A percentile compares a stretch with the other conserved stretches of the same genome.
Conservation (phyloP, 805 yeast species). For the Suhomyces xylopsoci region DNA sequence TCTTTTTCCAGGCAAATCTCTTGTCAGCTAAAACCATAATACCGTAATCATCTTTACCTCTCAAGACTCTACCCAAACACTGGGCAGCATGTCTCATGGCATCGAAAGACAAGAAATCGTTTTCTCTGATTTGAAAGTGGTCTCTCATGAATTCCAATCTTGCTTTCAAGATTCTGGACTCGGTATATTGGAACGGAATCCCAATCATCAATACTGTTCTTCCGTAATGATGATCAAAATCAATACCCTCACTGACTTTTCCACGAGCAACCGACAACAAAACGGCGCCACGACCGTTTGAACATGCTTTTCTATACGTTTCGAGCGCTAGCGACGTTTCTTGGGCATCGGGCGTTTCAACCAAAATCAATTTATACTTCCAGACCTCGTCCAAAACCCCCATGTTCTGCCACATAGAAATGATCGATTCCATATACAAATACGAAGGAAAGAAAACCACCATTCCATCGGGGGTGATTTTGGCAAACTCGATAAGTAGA, state of each 20-base stretch:
- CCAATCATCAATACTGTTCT: slow-evolving; percentile 98
- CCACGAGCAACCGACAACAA: slow-evolving; percentile 97
- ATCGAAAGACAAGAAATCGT: slow-evolving; percentile 93
- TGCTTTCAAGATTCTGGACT: slow-evolving; percentile 92
- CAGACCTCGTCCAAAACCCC: slow-evolving; percentile 97
- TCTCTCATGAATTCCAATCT: slow-evolving; percentile 90
- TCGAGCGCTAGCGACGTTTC: slow-evolving; percentile 95
- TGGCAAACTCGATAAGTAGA: slow-evolving; percentile 84
- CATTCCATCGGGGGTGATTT: slow-evolving; percentile 96
- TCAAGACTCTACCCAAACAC: slow-evolving; percentile 91
- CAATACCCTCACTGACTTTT: slow-evolving; percentile 97
- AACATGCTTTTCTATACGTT: slow-evolving; percentile 93
- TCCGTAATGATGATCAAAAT: slow-evolving; percentile 98
- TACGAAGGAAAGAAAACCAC: slow-evolving; percentile 98
- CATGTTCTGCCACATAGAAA: slow-evolving; percentile 98
- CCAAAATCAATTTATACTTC: slow-evolving; percentile 92
- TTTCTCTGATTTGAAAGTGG: slow-evolving; percentile 87
- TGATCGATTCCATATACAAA: slow-evolving; percentile 95
- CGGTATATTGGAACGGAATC: slow-evolving; percentile 98
- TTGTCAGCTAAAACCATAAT: slow-evolving; percentile 97
- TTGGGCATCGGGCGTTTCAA: slow-evolving; percentile 98
- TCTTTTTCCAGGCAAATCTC: slow-evolving; percentile 80
- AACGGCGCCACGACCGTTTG: slow-evolving; percentile 97
- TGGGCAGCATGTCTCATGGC: slow-evolving; percentile 99
- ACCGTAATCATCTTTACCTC: slow-evolving; percentile 99